These are phyloP conservation scores for Ustilago trichophora DNA, from an alignment of 1,284 basidiomycete species.

Conservation along the genomic window DNA sequence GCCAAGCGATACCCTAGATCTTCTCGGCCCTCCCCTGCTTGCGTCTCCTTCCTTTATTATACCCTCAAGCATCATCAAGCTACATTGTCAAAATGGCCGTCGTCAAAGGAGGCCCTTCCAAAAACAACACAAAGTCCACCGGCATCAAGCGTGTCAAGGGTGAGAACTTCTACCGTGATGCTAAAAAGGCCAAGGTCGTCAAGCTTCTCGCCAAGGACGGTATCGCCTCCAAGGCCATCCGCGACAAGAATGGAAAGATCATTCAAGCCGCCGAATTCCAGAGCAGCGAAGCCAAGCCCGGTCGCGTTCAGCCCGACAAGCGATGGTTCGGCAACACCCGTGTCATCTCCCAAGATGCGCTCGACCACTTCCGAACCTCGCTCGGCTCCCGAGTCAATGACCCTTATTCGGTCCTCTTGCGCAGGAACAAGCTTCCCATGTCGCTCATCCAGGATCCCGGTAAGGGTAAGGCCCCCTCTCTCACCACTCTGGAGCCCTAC, in stretches of 20 bases:
- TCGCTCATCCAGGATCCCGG: constrained; percentile 61
- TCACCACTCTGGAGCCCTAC: constrained; percentile 63
- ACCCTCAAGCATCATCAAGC: constrained; percentile 14
- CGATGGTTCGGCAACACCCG: constrained; percentile 80
- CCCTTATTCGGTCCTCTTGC: constrained; percentile 62
- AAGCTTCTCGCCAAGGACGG: constrained; percentile 64
- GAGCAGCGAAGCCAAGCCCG: constrained; percentile 63
- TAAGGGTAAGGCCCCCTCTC: constrained; percentile 57
- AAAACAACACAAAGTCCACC: constrained; percentile 50
- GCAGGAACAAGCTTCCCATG: constrained; percentile 66
- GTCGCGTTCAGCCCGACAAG: constrained; percentile 65
- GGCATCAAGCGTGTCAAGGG: constrained; percentile 57
- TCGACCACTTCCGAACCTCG: constrained; percentile 70
- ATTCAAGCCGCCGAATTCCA: constrained; percentile 64
- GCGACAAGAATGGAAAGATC: constrained; percentile 63
- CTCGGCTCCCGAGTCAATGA: constrained; percentile 61
- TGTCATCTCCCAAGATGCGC: constrained; percentile 74
- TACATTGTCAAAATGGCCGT: constrained; percentile 43
- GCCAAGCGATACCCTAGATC: constrained; percentile 10
- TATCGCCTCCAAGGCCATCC: constrained; percentile 61
- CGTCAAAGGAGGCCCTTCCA: constrained; percentile 51
- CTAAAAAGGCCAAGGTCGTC: constrained; percentile 63
- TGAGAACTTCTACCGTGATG: constrained; percentile 67
- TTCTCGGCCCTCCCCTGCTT: background rate
- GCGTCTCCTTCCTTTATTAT: constrained; percentile 1